A percentile compares a stretch with the other conserved stretches of the same genome.
Conservation (phyloP, 148 eudicot genomes). For the Chenopodium suecicum region DNA sequence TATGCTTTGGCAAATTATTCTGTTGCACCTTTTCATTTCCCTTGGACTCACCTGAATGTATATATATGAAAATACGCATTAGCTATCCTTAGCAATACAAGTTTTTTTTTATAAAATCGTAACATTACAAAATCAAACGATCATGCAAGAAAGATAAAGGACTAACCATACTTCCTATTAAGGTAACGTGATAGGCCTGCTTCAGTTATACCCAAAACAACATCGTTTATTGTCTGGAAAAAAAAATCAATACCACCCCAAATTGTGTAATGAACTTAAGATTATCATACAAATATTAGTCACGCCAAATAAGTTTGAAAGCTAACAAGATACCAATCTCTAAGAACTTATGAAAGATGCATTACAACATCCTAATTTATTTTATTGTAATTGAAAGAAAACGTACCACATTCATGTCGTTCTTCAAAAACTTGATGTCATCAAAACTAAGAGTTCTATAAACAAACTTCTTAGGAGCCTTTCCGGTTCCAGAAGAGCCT, state of each 20-base stretch:
- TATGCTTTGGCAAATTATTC: constrained; percentile 33
- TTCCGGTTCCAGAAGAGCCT: constrained; percentile 12
- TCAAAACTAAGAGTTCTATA: constrained; percentile 41
- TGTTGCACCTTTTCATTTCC: constrained; percentile 17
- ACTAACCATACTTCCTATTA: constrained; percentile 52
- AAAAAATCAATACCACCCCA: not conserved
- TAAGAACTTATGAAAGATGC: no score
- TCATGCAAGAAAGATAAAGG: not conserved
- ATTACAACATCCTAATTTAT: no score
- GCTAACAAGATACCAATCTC: not conserved
- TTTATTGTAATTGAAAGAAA: not conserved
- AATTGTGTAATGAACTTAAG: no score
- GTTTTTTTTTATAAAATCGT: not conserved
- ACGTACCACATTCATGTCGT: constrained; percentile 51
- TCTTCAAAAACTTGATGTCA: constrained; percentile 62
- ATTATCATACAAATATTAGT: no score
- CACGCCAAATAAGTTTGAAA: not conserved
- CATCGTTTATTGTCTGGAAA: constrained; percentile 68
- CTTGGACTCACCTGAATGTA: constrained; percentile 5
- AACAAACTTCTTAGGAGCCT: constrained; percentile 37
- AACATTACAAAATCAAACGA: not conserved
- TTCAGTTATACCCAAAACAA: constrained; percentile 57
- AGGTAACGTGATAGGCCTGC: constrained; percentile 68
- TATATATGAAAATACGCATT: not conserved
- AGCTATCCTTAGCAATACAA: not conserved